phyloP scores from a whole-genome alignment of 2,329 filamentous ascomycete genomes.

The Tolypocladium album region DNA sequence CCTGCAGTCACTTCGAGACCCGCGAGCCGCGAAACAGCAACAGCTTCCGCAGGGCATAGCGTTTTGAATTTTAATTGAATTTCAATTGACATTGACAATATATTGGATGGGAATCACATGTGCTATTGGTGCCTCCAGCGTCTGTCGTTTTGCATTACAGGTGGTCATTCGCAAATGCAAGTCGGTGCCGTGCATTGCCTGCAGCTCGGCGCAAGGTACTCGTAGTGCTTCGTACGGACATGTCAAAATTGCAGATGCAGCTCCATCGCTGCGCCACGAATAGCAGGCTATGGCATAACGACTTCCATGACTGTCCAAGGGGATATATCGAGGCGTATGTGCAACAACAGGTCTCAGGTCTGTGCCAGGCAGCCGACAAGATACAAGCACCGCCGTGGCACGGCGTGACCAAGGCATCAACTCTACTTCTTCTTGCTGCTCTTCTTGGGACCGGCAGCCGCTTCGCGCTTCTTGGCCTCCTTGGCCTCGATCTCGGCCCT shows the following conservation, averaged over 20 bases:
- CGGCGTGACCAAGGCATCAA: background rate
- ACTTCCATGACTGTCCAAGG: background rate
- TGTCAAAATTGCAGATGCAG: background rate
- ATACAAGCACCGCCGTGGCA: background rate
- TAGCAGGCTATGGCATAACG: background rate
- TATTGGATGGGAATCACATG: background rate
- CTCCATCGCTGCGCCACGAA: background rate
- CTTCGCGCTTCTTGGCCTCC: slow-evolving; percentile 45
- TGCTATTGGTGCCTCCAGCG: no score
- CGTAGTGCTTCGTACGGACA: background rate
- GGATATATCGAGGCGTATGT: background rate
- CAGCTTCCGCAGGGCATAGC: background rate
- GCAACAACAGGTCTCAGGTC: background rate
- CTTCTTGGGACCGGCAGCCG: slow-evolving; percentile 39
- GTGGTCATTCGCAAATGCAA: no score
- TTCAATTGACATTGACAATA: no score
- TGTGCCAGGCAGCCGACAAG: slow-evolving; percentile 1
- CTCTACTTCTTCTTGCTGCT: slow-evolving; percentile 33
- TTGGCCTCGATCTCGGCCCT: slow-evolving; percentile 40
- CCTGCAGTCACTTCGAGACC: background rate
- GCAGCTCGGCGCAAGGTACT: background rate
- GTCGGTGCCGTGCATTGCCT: background rate
- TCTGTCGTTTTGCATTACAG: background rate
- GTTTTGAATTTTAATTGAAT: background rate
- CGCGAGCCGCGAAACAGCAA: background rate